Base-by-base conservation (phyloP, 2,329 filamentous ascomycete species). In the Alternaria longipes region DNA sequence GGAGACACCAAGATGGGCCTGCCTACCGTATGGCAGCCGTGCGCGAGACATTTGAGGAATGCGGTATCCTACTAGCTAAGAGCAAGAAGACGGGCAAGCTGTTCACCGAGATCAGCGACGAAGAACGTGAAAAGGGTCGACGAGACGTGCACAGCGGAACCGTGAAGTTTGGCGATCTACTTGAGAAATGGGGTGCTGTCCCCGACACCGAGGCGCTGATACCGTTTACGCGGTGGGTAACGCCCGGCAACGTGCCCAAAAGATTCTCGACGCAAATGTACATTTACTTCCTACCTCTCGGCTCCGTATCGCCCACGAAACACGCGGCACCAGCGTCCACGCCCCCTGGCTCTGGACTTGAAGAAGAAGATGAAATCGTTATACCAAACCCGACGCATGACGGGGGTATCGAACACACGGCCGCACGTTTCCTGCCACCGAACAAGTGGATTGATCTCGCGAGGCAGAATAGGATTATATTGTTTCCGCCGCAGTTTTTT, bases 181-280 rank as follows among this genome's bases (percentile, higher is more conserved):
- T 90, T 11, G 77, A 79, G 22, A 74, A 76, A 54, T 82, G 87
- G 46, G 88, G 86, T 8, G 90, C 86, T 0, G 79, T 84, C 11
- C 81, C 89, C 4, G 93, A 97, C 76, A 84, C 84, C 54, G 89
- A 89, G 2, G 83, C 84, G 38, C 81, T 97, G 3, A 82, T 92
- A 8, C 93, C 94, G 0, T 97, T 97, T 74, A 97, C 94, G 0
- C 87, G 92, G 55, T 98, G 95, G 95, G 85, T 98, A 57, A 98
- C 95, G 3, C 94, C 94, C 0, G 79, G 83, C 0, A 88, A 86
- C 63, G 82, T 90, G 1, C 86, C 89, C 0, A 92, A 90, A 70
- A 87, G 95, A 46, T 99, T 96, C 81, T 92, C 91, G 0, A 97
- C 94, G 0, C 94, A 97, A 76, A 98, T 98, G 94, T 99, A 98